Base-by-base conservation (phyloP, 768 basidiomycete species). In the Naganishia friedmannii region DNA sequence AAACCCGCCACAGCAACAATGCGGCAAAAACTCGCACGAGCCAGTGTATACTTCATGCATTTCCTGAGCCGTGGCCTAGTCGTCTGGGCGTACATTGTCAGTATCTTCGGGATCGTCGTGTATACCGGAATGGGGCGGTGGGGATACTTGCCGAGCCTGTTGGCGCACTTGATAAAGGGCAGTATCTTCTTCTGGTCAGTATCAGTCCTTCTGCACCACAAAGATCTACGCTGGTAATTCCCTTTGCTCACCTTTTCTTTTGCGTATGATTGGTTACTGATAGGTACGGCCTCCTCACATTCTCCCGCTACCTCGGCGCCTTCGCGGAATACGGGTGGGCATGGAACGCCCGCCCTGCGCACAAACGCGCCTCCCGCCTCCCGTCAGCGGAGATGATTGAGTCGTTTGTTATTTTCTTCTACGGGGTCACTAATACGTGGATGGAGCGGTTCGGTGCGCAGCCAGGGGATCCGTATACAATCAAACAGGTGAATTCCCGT, bases 391-490 rank as follows among this genome's bases (percentile, higher is more conserved):
- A 83, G 67, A 76, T 78, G 70, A 75, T 82, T 53, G 83, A 83
- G 69, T 77, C 77, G 63, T 54, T 71, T 31, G 76, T 81, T 65
- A 93, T 97, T 75, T 94, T 94, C 82, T 39, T 88, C 0, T 98
- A 97, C 77, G 94, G 94, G 9, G 84, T 86, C 39, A 89, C 92
- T 53, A 95, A 98, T 78, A 92, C 90, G 19, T 98, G 92, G 92
- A 92, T 97, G 91, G 95, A 98, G 82, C 86, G 95, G 51, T 91
- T 95, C 73, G 94, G 93, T 3, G 90, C 88, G 0, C 82, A 85
- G 19, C 82, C 89, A 0, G 91, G 90, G 17, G 88, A 89, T 77
- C 90, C 93, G 17, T 95, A 86, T 82, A 90, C 90, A 1, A 90
- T 92, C 29, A 95, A 93, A 80, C 87, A 96, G 77, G 86, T 96